Evolutionary conservation across 2,329 filamentous ascomycete species (phyloP).

Genomic region (Elsinoe perseae): DNA sequence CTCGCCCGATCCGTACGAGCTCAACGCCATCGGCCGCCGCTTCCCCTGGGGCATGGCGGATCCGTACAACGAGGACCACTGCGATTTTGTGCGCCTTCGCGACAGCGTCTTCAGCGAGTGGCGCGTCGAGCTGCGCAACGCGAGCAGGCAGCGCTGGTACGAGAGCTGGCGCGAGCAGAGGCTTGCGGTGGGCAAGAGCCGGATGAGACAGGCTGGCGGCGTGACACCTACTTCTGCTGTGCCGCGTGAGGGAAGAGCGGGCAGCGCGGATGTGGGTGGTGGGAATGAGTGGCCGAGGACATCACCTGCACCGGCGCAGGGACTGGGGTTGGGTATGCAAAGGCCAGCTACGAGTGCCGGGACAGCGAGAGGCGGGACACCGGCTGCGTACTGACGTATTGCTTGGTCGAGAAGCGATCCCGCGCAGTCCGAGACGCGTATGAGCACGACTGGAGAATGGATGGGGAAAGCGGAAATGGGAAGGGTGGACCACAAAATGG

Average conservation of each 20-base stretch:
- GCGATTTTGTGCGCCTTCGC: slow-evolving; percentile 85
- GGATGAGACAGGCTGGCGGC: slow-evolving; percentile 27
- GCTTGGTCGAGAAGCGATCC: neutral
- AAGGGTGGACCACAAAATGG: neutral
- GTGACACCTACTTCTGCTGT: slow-evolving; percentile 30
- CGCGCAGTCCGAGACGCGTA: no score
- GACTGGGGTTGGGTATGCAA: neutral
- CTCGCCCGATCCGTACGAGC: slow-evolving; percentile 83
- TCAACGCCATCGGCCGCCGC: slow-evolving; percentile 61
- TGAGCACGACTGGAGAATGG: no score
- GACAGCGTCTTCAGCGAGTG: slow-evolving; percentile 91
- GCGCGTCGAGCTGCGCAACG: slow-evolving; percentile 82
- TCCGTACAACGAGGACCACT: slow-evolving; percentile 83
- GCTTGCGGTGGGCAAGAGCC: slow-evolving; percentile 31
- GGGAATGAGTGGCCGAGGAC: neutral
- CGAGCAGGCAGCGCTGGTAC: slow-evolving; percentile 88
- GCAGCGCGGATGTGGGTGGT: neutral
- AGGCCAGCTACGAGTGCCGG: slow-evolving; percentile 8
- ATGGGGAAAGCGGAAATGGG: neutral
- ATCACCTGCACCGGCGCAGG: neutral
- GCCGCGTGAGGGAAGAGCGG: slow-evolving; percentile 24
- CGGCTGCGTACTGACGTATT: neutral
- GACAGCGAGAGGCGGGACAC: neutral
- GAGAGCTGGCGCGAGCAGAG: slow-evolving; percentile 77
- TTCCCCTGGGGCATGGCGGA: slow-evolving; percentile 98